Base-by-base conservation (phyloP, 2,329 filamentous ascomycete species). In the Aciculosporium take region DNA sequence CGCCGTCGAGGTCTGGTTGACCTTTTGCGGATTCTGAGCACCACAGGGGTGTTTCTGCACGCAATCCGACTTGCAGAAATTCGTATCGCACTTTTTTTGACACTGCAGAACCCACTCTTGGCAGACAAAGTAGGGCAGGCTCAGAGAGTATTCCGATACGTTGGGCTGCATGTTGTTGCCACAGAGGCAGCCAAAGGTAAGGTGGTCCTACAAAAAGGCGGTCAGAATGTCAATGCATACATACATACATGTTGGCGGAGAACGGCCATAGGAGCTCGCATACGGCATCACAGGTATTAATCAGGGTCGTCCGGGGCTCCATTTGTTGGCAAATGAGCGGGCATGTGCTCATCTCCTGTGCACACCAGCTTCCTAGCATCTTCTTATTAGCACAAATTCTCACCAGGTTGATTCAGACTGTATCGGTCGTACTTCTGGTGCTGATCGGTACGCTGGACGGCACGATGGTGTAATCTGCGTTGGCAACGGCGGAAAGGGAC, bases 121-220 rank as follows among this genome's bases (percentile, higher is more conserved):
- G 71, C 84, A 91, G 52, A 78, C 70, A 64, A 79, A 84, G 71
- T 76, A 89, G 27, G 84, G 84, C 21, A 91, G 67, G 1, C 84
- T 88, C 51, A 85, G 70, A 17, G 79, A 80, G 71, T 81, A 91
- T 61, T 88, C 72, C 53, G 79, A 76, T 37, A 84, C 63, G 62
- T 88, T 87, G 50, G 84, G 84, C 40, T 71, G 63, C 46, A 70
- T 57, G 56, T 74, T 72, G 56, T 81, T 69, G 47, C 70, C 68
- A 66, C 84, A 91, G 51, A 85, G 66, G 59, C 84, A 91, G 48
- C 69, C 67, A 62, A 81, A 89, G n/a, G 64, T 69, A 38, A 89
- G 69, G 17, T 67, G 64, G 39, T 68, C 54, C 74, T 79, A n/a
- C 13, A 20, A n/a, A 4, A 5, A 8, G 21, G 44, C 23, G 41